Evolutionary conservation across 2,329 filamentous ascomycete species (phyloP).

Genomic region (Chrysoporthe austroafricana): DNA sequence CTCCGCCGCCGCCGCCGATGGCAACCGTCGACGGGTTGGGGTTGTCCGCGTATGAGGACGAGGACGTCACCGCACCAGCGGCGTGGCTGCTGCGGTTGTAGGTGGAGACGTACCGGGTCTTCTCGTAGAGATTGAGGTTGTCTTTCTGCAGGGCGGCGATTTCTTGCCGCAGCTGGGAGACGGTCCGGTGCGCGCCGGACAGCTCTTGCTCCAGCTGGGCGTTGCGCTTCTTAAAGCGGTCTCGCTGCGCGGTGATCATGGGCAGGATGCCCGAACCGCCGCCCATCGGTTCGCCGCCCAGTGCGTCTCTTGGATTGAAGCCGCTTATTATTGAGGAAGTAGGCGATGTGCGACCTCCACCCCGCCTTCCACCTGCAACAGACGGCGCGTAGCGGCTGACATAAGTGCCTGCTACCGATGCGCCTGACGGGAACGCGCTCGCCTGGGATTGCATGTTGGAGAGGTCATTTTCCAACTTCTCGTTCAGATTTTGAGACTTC

Average conservation of each 20-base stretch:
- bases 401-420: conserved; percentile 92
- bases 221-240: conserved; percentile 97
- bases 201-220: conserved; percentile 87
- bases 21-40: conserved; percentile 76
- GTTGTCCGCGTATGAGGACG: conserved; percentile 65
- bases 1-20: conserved; percentile 59
- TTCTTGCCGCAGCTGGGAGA: conserved; percentile 87
- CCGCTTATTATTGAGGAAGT: conserved; percentile 98
- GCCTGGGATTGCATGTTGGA: conserved; percentile 85
- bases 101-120: conserved; percentile 92
- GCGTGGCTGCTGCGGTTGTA: conserved; percentile 76
- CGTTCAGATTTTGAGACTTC: conserved; percentile 79
- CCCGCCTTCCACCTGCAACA: conserved; percentile 62
- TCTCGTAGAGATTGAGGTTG: conserved; percentile 95
- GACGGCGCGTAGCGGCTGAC: conserved; percentile 75
- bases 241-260: conserved; percentile 97
- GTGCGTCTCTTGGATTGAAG: conserved; percentile 70
- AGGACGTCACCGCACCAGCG: conserved; percentile 48
- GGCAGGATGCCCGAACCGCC: conserved; percentile 87
- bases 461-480: conserved; percentile 90
- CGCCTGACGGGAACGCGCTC: conserved; percentile 84
- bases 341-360: conserved; percentile 72
- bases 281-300: conserved; percentile 63
- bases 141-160: conserved; percentile 92
- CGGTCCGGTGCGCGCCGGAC: conserved; percentile 77